Conservation (phyloP, 2,329 filamentous ascomycete species). For the Aspergillus japonicus region DNA sequence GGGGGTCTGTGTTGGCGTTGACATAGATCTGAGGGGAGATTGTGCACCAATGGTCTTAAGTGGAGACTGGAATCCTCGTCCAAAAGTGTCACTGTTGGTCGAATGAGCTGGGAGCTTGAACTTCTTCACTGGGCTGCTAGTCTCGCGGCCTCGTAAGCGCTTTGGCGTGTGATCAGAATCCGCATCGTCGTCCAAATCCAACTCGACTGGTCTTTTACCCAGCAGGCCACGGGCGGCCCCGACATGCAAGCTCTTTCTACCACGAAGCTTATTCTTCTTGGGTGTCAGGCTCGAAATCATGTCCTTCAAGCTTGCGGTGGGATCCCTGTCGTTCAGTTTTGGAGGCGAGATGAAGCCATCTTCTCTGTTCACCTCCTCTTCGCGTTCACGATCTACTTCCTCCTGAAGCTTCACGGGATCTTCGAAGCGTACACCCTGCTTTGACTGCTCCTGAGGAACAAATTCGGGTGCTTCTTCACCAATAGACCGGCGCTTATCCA, state of each 20-base stretch:
- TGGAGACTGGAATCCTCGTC: slow-evolving; percentile 54
- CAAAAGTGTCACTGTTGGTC: slow-evolving; percentile 65
- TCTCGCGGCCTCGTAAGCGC: slow-evolving; percentile 67
- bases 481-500: slow-evolving; percentile 70
- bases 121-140: slow-evolving; percentile 71
- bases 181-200: slow-evolving; percentile 63
- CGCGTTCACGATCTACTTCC: slow-evolving; percentile 62
- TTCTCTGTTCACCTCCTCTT: slow-evolving; percentile 62
- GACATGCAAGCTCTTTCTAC: slow-evolving; percentile 73
- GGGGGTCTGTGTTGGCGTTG: slow-evolving; percentile 51
- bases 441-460: slow-evolving; percentile 50
- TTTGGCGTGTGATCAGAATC: slow-evolving; percentile 59
- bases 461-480: slow-evolving; percentile 66
- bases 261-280: slow-evolving; percentile 65
- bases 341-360: slow-evolving; percentile 48
- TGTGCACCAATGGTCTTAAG: slow-evolving; percentile 41
- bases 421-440: slow-evolving; percentile 60
- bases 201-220: slow-evolving; percentile 70
- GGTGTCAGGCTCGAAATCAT: slow-evolving; percentile 78
- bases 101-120: slow-evolving; percentile 68
- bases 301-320: slow-evolving; percentile 67
- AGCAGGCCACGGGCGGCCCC: slow-evolving; percentile 71
- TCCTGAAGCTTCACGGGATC: slow-evolving; percentile 63
- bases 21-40: slow-evolving; percentile 50
- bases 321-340: slow-evolving; percentile 59